Base-by-base conservation (phyloP, 2,329 filamentous ascomycete genomes). In the Macrophomina pseudophaseolina region DNA sequence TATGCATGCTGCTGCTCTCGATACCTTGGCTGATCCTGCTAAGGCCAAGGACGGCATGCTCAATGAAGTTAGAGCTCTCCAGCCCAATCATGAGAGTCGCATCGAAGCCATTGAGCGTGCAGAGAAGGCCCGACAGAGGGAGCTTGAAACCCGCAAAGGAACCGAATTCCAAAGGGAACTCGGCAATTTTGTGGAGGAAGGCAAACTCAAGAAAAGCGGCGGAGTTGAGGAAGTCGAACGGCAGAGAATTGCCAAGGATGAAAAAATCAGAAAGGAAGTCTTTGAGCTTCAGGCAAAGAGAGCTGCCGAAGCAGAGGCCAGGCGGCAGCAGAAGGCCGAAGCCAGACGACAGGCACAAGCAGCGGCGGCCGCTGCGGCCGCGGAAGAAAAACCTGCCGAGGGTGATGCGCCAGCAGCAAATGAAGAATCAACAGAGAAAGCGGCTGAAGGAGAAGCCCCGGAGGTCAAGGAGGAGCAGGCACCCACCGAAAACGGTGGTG, bases 51-150 rank as follows among this genome's bases (percentile, higher is more conserved):
- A 97, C 75, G 92, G 90, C 35, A 90, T 99, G 23, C 84, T 99
- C 1, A 94, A 93, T 54, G 95, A 98, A 81, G 94, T 99, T 52
- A 89, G 95, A 51, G 95, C 95, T 3, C 82, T 99, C 53, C 92
- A 95, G 75, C 94, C 94, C 1, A 98, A 99, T 74, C 95, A 99
- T 77, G 93, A 97, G 78, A 89, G 92, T 71, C 87, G 95, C 42
- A 84, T 99, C 0, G 95, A 98, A 79, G 95, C 95, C 42, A 99
- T 99, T 71, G 94, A 98, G 78, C 89, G 95, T n/a, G 95, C 95
- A 0, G 95, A 98, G 80, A 95, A 94, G 81, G 85, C 93, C 7
- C 86, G 95, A 28, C 91, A 95, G 78, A 93, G 92, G 75, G 95
- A 99, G 76, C 85, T 99, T 0, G 91, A 92, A 76, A 90, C 83